Evolutionary conservation across 495 filamentous ascomycete genomes (phyloP), one percentile per base, ranked within the genome.

Genomic region (Aspergillus incahuasiensis): DNA sequence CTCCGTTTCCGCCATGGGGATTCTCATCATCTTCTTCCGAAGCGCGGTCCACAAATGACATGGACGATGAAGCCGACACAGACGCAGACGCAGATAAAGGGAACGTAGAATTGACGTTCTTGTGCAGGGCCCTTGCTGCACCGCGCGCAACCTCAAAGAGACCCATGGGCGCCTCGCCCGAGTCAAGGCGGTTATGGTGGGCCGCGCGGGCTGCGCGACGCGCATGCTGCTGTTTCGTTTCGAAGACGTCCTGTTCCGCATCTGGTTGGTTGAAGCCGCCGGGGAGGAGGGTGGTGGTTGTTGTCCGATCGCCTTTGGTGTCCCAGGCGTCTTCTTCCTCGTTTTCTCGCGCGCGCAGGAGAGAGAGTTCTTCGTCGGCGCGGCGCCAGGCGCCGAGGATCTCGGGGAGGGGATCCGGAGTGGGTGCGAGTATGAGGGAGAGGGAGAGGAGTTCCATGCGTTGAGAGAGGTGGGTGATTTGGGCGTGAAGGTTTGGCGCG

Each of bases 81-180:
- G 44, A 18, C 21, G 55, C 12, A 62, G 68, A 13, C 72, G 67
- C 11, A 86, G 63, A 35, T 35, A 35, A 35, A 9, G 82, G 81
- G 58, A 84, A 84, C 4, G 83, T 15, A 22, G 41, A 20, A 35
- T 49, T 49, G 6, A 50, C 78, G 60, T 77, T 84, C 68, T 81
- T 82, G 51, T 82, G 79, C 20, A 88, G 79, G 7, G 95, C 91
- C 39, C 85, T 79, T 5, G 89, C 84, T 28, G 91, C 91, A 49
- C 86, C 90, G 24, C 90, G 79, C 7, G 92, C 91, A 40, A 97
- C 82, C 57, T 96, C 95, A 63, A 98, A 97, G 21, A 97, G 74
- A 2, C 90, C 91, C 86, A 97, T 92, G 0, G 94, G 94, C 30
- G 90, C 88, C 64, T 95, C 91, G 49, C 90, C 87, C 13, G 73